Percentiles rank a stretch among this genome's conserved stretches.
Evolutionary conservation across 495 filamentous ascomycete species (phyloP).

Genomic region (Penicillium maclennaniae): DNA sequence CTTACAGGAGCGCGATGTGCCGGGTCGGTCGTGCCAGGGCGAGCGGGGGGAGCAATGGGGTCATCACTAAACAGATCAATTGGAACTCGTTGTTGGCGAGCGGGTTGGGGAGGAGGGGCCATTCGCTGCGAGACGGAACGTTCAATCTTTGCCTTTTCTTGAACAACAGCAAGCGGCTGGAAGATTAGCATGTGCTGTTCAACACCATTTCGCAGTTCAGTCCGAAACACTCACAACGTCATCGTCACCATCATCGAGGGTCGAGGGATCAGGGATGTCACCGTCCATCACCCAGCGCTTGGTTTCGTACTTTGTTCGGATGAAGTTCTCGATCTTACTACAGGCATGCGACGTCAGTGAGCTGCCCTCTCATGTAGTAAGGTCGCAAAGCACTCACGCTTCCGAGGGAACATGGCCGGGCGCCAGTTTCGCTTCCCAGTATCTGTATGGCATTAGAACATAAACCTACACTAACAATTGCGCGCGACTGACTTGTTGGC

Average conservation of each 20-base stretch:
- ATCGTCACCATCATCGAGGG: conserved; percentile 78
- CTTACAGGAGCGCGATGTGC: conserved; percentile 50
- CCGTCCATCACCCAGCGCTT: conserved; percentile 99
- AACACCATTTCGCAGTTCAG: neutral
- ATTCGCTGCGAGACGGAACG: conserved; percentile 53
- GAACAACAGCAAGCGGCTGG: conserved; percentile 69
- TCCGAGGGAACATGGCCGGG: conserved; percentile 94
- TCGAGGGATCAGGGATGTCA: conserved; percentile 82
- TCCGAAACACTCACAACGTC: conserved; percentile 56
- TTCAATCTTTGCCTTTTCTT: conserved; percentile 68
- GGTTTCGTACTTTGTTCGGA: conserved; percentile 95
- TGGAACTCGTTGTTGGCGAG: conserved; percentile 40
- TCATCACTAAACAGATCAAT: conserved; percentile 65
- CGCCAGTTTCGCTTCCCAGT: conserved; percentile 95
- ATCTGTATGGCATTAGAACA: conserved; percentile 42
- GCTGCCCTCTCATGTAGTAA: neutral
- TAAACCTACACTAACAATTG: conserved; percentile 4
- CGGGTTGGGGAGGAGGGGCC: conserved; percentile 41
- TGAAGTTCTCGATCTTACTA: conserved; percentile 98
- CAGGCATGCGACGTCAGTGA: conserved; percentile 1
- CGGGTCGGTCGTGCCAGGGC: conserved; percentile 64
- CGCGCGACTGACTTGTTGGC: conserved; percentile 73
- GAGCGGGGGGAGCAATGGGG: conserved; percentile 55
- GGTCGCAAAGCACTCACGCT: conserved; percentile 51
- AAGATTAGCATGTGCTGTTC: conserved; percentile 19